Conservation (phyloP, 2,329 filamentous ascomycete genomes). For the Fusarium domesticum region DNA sequence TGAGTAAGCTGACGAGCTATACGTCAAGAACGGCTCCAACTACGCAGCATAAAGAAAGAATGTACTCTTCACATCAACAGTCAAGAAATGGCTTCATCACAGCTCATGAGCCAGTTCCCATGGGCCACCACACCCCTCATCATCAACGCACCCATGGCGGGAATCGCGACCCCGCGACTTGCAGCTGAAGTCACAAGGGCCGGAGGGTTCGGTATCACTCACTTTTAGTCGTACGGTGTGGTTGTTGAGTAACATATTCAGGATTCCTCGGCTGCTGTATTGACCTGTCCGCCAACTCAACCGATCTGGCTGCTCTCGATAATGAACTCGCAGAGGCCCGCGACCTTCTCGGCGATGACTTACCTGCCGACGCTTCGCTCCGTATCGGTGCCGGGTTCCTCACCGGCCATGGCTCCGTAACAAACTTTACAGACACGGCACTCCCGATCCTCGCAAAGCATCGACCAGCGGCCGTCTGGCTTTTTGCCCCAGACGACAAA, state of each 20-base stretch:
- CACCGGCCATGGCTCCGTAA: constrained; percentile 46
- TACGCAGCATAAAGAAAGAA: too few relatives aligned
- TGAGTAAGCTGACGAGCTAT: too few relatives aligned
- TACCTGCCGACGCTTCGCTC: constrained; percentile 43
- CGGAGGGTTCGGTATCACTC: constrained; percentile 35
- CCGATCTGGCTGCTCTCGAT: constrained; percentile 34
- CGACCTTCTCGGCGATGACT: constrained; percentile 26
- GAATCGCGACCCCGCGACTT: constrained; percentile 32
- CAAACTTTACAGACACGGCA: constrained; percentile 40
- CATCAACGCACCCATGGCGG: constrained; percentile 39
- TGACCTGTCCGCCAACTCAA: constrained; percentile 31
- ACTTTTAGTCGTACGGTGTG: neutral
- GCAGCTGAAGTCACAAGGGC: constrained; percentile 39
- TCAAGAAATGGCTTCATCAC: constrained; percentile 24
- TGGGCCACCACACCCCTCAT: constrained; percentile 32
- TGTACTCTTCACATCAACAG: too few relatives aligned
- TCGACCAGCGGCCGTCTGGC: constrained; percentile 60
- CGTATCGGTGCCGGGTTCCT: constrained; percentile 58
- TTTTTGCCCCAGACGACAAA: constrained; percentile 57
- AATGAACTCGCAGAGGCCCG: constrained; percentile 32
- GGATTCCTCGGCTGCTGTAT: constrained; percentile 35
- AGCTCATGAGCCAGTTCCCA: constrained; percentile 31
- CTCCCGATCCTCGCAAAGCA: constrained; percentile 51
- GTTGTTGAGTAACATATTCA: constrained; percentile 1
- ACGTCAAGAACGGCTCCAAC: too few relatives aligned